Conservation (phyloP, 2,329 filamentous ascomycete species). For the Botryosphaeria dothidea region DNA sequence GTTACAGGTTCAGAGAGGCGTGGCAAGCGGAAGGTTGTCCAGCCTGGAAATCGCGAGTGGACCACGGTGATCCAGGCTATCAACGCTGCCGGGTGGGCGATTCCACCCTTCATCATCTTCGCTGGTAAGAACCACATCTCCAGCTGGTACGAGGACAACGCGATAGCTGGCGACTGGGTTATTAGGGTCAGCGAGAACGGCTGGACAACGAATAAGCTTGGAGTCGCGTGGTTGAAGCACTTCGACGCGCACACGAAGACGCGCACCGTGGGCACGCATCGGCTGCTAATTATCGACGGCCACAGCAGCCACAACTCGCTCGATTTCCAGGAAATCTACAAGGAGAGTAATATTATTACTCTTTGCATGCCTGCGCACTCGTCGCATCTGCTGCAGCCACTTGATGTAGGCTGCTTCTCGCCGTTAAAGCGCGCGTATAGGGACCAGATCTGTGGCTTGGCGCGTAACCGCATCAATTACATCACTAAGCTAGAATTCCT, state of each 20-base stretch:
- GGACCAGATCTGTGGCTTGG: slow-evolving; percentile 30
- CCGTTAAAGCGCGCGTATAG: slow-evolving; percentile 38
- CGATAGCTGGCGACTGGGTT: slow-evolving; percentile 24
- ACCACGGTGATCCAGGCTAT: too few relatives aligned
- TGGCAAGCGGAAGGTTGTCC: too few relatives aligned
- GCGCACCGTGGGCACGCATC: slow-evolving; percentile 32
- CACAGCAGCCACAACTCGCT: slow-evolving; percentile 37
- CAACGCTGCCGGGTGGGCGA: too few relatives aligned
- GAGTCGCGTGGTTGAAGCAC: too few relatives aligned
- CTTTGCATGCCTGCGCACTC: too few relatives aligned
- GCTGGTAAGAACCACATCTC: too few relatives aligned
- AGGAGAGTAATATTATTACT: slow-evolving; percentile 40
- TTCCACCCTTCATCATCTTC: too few relatives aligned
- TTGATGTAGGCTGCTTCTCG: slow-evolving; percentile 42
- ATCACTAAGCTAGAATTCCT: slow-evolving; percentile 24
- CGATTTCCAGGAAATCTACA: slow-evolving; percentile 39
- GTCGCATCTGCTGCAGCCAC: slow-evolving; percentile 42
- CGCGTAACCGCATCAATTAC: slow-evolving; percentile 30
- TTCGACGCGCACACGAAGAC: too few relatives aligned
- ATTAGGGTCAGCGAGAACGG: slow-evolving; percentile 34
- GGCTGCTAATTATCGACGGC: slow-evolving; percentile 41
- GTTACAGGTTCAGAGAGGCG: too few relatives aligned
- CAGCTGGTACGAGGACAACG: too few relatives aligned
- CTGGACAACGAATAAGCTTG: too few relatives aligned
- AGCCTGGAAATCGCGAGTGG: too few relatives aligned